Base-by-base conservation (phyloP, 73 alveolate genomes). In the Paramecium sexaurelia region DNA sequence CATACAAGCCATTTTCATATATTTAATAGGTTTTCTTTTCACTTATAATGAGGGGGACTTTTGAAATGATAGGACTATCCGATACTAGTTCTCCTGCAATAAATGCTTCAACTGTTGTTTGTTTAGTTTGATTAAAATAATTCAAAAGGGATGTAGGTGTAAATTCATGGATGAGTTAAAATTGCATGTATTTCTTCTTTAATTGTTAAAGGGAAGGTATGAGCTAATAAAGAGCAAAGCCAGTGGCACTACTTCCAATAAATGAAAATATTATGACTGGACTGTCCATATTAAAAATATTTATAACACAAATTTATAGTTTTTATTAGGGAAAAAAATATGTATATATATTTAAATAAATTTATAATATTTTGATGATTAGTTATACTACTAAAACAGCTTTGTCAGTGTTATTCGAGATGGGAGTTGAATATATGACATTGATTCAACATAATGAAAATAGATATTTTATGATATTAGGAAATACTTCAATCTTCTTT, bases 401-500 rank as follows among this genome's bases (percentile, higher is more conserved):
- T 19, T 45, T 78, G 9, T 40, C 90, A 10, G 8, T 13, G 13
- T 13, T 43, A 39, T 78, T 78, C 19, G 55, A 78, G 3, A 41
- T 78, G 90, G 73, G 73, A 7, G 73, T 75, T 1, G 89, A 75
- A 39, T 75, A 75, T 19, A 19, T 75, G 66, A 36, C 89, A 29
- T 7, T 41, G 47, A 17, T 75, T 39, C 36, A 39, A 22, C 89
- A 75, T 75, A 75, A 75, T 13, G 35, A 45, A 2, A 19, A 45
- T 78, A 15, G 47, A 19, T 45, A 41, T 33, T 78, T 78, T 78
- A 41, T 78, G 5, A 24, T 78, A 10, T 37, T 78, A 6, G 90
- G 90, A 41, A 78, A 33, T 19, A 78, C 90, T 41, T 41, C 75
- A 10, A 24, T 78, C 15, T 24, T 78, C 15, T 78, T 78, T 17